Evolutionary conservation across 345 rosid genomes (phyloP), one percentile per base, ranked within the genome.

Genomic region (Bretschneidera sinensis): DNA sequence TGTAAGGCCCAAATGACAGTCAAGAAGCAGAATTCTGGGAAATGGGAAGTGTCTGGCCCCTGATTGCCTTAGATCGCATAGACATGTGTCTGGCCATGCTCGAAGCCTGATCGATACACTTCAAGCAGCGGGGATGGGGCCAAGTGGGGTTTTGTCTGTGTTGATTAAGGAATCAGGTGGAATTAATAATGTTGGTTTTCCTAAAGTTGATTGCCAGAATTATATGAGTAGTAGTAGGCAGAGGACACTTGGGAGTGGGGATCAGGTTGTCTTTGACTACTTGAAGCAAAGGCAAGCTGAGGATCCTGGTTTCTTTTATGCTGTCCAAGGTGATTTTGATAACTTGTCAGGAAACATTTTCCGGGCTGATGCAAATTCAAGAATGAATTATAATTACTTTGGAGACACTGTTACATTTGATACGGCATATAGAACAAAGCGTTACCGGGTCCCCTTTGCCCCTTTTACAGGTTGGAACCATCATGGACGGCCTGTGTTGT

Each of bases 121-220:
- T 51, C 84, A 80, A 60, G 84, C 84, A 13, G 84, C 84, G 5
- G 81, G 84, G 55, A 73, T 80, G 81, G 81, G 81, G 21, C 77
- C 84, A 0, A 66, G 79, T 56, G 74, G 75, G 33, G 72, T 76
- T 25, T 76, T 80, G 84, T 76, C 79, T 48, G 84, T 74, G 57
- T 61, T 80, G 66, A 80, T 80, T 50, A 74, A 64, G 69, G 84
- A 80, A 59, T 80, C 76, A 16, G 84, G 81, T 57, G 81, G 81
- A 39, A 52, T 74, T 21, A 77, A 69, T 48, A 80, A 80, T 54
- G 84, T 80, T 24, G 84, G 84, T 20, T 80, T 80, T 61, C 77
- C 79, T 33, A 71, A 74, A 62, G 79, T 76, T 57, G 81, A 80
- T 72, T 80, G 84, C 62, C 79, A 74, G 66, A 80, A 80, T 64